These are phyloP conservation scores for Strigomonas culicis DNA, from an alignment of 208 protist species.

Conservation along the genomic window DNA sequence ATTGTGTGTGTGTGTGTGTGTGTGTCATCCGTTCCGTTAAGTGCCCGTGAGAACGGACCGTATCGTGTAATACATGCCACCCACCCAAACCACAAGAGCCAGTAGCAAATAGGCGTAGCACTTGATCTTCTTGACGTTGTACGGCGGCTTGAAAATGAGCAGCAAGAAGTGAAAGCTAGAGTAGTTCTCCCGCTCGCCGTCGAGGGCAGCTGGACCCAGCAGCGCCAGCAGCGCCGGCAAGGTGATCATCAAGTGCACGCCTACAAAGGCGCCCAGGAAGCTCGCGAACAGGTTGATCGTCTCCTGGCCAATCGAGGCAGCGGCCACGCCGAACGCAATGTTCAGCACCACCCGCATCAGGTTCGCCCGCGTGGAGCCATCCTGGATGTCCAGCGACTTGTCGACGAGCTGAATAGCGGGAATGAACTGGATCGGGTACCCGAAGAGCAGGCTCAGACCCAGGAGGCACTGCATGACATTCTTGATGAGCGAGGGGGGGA, in stretches of 20 bases:
- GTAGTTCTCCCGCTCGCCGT: constrained; percentile 23
- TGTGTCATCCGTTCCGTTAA: neutral
- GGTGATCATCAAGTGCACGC: constrained; percentile 79
- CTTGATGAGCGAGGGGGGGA: constrained; percentile 44
- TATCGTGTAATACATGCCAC: constrained; percentile 49
- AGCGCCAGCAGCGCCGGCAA: constrained; percentile 59
- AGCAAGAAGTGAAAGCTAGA: constrained; percentile 34
- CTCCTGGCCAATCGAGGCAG: constrained; percentile 55
- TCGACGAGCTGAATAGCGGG: constrained; percentile 83
- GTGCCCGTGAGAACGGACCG: constrained; percentile 14
- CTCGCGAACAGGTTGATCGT: constrained; percentile 75
- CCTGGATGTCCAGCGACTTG: constrained; percentile 37
- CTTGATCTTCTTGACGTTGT: constrained; percentile 23
- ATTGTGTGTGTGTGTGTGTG: too few species aligned
- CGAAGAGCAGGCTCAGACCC: constrained; percentile 64
- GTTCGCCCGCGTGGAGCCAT: constrained; percentile 24
- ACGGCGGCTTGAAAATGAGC: constrained; percentile 37
- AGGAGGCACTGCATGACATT: constrained; percentile 44
- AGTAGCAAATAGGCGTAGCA: constrained; percentile 60
- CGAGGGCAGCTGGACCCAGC: constrained; percentile 39
- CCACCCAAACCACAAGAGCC: constrained; percentile 38
- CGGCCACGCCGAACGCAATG: constrained; percentile 42
- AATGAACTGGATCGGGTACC: constrained; percentile 77
- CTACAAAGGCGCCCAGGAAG: constrained; percentile 75
- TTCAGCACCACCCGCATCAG: constrained; percentile 51